Evolutionary conservation across 2,329 filamentous ascomycete species (phyloP), one percentile per base, ranked within the genome.

Genomic region (Aspergillus brasiliensis): DNA sequence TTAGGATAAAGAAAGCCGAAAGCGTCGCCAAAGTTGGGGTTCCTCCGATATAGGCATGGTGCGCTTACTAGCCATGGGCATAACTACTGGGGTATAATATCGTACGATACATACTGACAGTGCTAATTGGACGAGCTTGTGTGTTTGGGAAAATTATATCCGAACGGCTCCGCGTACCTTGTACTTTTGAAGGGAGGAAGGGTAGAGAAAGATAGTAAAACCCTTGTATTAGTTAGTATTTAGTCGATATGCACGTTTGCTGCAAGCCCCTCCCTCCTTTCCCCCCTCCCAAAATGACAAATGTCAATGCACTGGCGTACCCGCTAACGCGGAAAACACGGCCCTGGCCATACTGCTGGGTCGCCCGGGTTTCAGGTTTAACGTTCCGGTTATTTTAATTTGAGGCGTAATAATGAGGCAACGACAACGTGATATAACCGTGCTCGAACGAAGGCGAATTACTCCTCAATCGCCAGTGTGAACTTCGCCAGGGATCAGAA

Each of bases 311-410:
- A 60, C 57, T 54, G 57, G 65, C 58, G 61, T 34, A 37, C 28
- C 44, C 64, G 60, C 68, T 67, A 71, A 67, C 52, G 66, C 65
- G 66, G 65, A 67, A 70, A 67, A 70, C 66, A 71, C 65, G 64
- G 65, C 62, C 68, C 64, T 62, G 65, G 69, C 70, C 70, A 64
- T 52, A 51, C 63, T 69, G 62, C 59, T 68, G 69, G 67, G 66
- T 68, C 62, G 57, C n/a, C 31, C 55, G 59, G 56, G 67, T 72
- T 72, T 68, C 69, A 71, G 25, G 40, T 69, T 68, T 60, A 66
- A 61, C 48, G 51, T 61, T 34, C 31, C 31, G 31, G 31, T 10
- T 34, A 34, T 34, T 34, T 62, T 63, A 15, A 15, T 55, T 19
- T 13, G 52, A 34, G 27, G 40, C 31, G 31, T 34, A 34, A 55